Base-by-base conservation (phyloP, 768 basidiomycete genomes). In the Rhizopogon vesiculosus region DNA sequence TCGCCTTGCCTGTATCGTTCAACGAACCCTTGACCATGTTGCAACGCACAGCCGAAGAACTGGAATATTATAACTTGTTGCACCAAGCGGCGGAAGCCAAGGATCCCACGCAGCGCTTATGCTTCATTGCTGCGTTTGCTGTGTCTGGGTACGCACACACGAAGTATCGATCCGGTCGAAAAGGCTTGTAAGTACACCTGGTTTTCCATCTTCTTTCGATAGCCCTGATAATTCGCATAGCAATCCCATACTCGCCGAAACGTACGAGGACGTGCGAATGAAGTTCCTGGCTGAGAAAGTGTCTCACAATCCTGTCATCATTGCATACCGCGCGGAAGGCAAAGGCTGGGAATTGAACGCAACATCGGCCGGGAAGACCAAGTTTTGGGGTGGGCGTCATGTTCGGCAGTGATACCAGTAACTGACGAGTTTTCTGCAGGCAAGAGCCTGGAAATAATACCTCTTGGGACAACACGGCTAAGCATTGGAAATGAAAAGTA, bases 281-380 rank as follows among this genome's bases (percentile, higher is more conserved):
- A 85, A 81, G 55, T 90, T 93, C 64, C 79, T 94, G 50, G 86
- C 89, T 45, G 91, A 94, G 73, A 94, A 94, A 74, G 91, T 92
- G 59, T 81, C 81, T 40, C 92, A 94, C 66, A 85, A 89, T 62
- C 91, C 91, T 12, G 79, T 93, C 40, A 77, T 93, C 63, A 82
- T 93, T 64, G 92, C 91, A 3, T 92, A 88, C 71, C 89, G 91
- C 63, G 92, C 91, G 4, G 83, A 91, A 66, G 91, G 91, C 19
- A 71, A 79, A 31, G 78, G 82, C 6, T 94, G 93, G 93, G 80
- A 85, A 64, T 68, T 92, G 31, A 77, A 77, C 55, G 88, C 82
- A 35, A 91, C 88, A 0, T 87, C 88, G n/a, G 78, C 82, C 61
- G 91, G 89, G 25, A 90, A 82, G 71, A 93, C 91, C 54, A 92